Evolutionary conservation across 1,284 basidiomycete species (phyloP), one percentile per base, ranked within the genome.

Genomic region (Thelephora terrestris): DNA sequence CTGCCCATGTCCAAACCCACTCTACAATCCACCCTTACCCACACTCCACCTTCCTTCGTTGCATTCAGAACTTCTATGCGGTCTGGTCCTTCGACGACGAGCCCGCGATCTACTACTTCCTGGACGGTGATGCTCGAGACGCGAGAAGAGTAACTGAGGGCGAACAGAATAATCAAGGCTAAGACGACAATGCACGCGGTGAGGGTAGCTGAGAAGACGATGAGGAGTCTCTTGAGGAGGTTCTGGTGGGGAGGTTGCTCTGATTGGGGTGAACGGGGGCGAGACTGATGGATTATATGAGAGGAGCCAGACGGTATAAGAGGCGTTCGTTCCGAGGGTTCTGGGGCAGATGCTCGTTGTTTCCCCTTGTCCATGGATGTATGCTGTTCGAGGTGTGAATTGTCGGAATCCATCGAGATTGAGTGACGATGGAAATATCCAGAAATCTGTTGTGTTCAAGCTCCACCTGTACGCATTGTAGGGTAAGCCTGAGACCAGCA

Each of bases 1-100:
- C 68, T 61, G 2, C 81, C 82, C 6, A 79, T 82, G 58, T 88
- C 78, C 16, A 88, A 53, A 0, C 84, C 84, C 14, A 83, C 58
- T 39, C 71, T 64, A 7, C 70, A 76, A n/a, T 73, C 65, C 7
- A 85, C 66, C 44, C 67, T 66, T 20, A 85, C 55, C 76, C 78
- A 81, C 23, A 86, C 58, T 1, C 73, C 77, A 3, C 75, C 79
- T 7, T 73, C 69, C n/a, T 59, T 54, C 4, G 81, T 81, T 38
- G 77, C 68, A 51, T 80, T 81, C 44, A 83, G 62, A 1, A 87
- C 71, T 51, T 79, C 70, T 40, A 86, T 62, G 18, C 67, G 64
- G 54, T 79, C 73, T 2, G 85, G 84, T 1, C 81, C 81, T 43
- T 68, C 61, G 38, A 83, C 63, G 7, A 76, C 68, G 7, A 87